These are phyloP conservation scores for Vanilla planifolia DNA, from an alignment of 106 monocot genomes.

Conservation along the genomic window DNA sequence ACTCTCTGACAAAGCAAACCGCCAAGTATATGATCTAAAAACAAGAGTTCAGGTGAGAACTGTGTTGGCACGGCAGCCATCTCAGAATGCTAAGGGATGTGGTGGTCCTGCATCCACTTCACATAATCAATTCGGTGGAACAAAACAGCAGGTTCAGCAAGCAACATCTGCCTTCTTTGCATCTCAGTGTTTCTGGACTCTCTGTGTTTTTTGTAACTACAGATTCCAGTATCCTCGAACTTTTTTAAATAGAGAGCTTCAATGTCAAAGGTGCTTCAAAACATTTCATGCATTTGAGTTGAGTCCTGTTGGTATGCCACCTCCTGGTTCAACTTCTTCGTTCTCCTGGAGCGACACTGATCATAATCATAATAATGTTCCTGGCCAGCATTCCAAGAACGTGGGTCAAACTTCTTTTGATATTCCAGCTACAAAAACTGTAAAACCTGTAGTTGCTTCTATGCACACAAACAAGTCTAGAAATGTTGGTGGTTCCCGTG, in stretches of 20 bases:
- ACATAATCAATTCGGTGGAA: background rate
- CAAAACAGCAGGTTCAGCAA: conserved; percentile 19
- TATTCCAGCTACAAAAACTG: conserved; percentile 4
- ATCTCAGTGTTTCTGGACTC: conserved; percentile 47
- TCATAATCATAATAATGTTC: background rate
- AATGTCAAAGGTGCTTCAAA: conserved; percentile 51
- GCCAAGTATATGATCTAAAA: conserved; percentile 51
- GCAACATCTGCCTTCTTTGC: conserved; percentile 2
- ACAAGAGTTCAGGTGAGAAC: conserved; percentile 8
- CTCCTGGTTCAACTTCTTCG: background rate
- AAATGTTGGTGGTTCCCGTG: background rate
- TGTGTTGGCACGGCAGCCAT: conserved; percentile 4
- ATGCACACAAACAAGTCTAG: background rate
- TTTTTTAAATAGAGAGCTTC: conserved; percentile 33
- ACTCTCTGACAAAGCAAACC: conserved; percentile 31
- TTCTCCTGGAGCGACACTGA: background rate
- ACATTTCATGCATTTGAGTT: conserved; percentile 55
- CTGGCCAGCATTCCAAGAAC: conserved; percentile 1
- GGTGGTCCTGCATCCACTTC: background rate
- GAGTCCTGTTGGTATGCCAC: conserved; percentile 2
- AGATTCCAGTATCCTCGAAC: conserved; percentile 36
- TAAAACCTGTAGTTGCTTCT: conserved; percentile 17
- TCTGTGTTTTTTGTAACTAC: conserved; percentile 37
- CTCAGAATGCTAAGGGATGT: conserved; percentile 4
- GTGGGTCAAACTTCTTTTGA: conserved; percentile 8